Percentiles rank a stretch among this genome's conserved stretches.
phyloP scores from a whole-genome alignment of 2,329 filamentous ascomycete species.

The Sporothrix schenckii region DNA sequence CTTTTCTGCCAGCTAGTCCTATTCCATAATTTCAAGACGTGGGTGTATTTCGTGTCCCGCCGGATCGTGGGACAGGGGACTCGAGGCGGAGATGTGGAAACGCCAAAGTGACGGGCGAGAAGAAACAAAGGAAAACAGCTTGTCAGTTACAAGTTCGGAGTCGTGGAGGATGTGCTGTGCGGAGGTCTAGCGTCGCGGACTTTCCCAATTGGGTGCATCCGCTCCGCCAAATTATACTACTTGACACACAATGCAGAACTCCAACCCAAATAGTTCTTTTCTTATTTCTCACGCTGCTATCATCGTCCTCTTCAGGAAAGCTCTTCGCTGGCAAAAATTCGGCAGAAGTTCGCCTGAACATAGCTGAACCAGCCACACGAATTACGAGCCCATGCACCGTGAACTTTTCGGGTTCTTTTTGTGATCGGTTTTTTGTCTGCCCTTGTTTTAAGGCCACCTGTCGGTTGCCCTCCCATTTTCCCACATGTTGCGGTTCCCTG shows the following conservation, averaged over 20 bases:
- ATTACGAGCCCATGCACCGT: not conserved
- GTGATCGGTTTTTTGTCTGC: too few species aligned
- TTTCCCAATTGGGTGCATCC: constrained; percentile 2
- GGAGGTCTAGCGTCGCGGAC: constrained; percentile 11
- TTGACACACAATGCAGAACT: too few species aligned
- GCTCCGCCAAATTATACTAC: not conserved
- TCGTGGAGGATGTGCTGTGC: constrained; percentile 14
- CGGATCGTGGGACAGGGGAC: not conserved
- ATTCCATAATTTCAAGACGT: not conserved
- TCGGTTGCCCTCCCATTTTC: not conserved
- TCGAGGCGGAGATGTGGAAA: not conserved
- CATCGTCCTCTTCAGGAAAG: not conserved
- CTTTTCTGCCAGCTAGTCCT: constrained; percentile 15
- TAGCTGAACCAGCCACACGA: not conserved
- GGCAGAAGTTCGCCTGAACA: constrained; percentile 8
- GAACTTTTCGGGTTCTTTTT: not conserved
- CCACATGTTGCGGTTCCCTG: not conserved
- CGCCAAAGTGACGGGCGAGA: not conserved
- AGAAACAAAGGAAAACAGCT: not conserved
- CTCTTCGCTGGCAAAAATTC: not conserved
- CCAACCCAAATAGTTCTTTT: too few species aligned
- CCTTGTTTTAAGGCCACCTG: too few species aligned
- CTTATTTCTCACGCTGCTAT: not conserved
- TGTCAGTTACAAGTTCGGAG: not conserved
- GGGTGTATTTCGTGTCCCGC: not conserved